Base-by-base conservation (phyloP, 164 flowering plant genomes). In the Umbellularia californica region DNA sequence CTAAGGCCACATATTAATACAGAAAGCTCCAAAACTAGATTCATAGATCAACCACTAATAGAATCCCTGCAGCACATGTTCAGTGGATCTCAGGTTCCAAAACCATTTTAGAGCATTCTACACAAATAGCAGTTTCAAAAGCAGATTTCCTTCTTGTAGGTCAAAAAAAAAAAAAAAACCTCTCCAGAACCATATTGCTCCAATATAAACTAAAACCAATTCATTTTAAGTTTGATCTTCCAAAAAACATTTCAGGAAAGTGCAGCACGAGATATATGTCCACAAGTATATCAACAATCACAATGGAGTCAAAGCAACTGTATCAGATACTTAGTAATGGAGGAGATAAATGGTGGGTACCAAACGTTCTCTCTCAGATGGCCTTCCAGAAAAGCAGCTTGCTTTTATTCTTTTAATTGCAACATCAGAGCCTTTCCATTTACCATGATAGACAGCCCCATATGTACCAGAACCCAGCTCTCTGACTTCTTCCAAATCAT, bases 381-480 rank as follows among this genome's bases (percentile, higher is more conserved):
- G 99, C 76, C 83, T 90, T 76, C 97, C 99, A 72, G 95, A 87
- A 88, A 96, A 96, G 87, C 99, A 96, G 80, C 98, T 92, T 13
- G 99, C 92, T 85, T 96, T 96, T 68, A 96, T 96, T 81, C 97
- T 91, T 81, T 96, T 96, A 75, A 96, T 80, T 27, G 99, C 99
- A 14, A 96, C 99, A 88, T 96, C 99, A 70, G 98, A 96, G 71
- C 99, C 99, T 76, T 85, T 94, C 99, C 99, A 96, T 79, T 96
- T 96, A 65, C 98, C 99, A 86, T 96, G 94, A 79, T 79, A 96
- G 64, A 96, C 99, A 76, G 98, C 78, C n/a, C 99, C 99, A 87
- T 94, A 96, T 20, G 99, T 94, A 74, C 99, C 99, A 75, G 95
- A 84, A 22, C 99, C 99, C 67, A 96, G 79, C 77, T 91, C 95